Evolutionary conservation across 169 alveolate genomes (phyloP).

Genomic region (Plasmodium malariae): DNA sequence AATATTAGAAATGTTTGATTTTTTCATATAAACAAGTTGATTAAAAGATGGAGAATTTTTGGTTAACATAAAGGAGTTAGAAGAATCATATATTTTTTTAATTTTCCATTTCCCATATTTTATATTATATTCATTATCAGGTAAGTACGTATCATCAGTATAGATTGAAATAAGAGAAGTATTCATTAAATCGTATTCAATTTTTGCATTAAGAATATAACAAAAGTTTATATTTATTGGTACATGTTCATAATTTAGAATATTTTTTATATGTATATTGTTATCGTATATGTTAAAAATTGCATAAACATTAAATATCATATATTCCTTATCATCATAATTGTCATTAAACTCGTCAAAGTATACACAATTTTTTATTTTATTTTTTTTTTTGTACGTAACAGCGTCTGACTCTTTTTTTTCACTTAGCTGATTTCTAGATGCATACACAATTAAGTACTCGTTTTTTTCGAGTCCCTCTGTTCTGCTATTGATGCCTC

Average conservation of each 20-base stretch:
- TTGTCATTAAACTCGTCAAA: slow-evolving; percentile 1
- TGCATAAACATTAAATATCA: slow-evolving; percentile 45
- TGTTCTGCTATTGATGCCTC: slow-evolving; percentile 7
- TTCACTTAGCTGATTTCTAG: not conserved
- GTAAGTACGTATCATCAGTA: slow-evolving; percentile 65
- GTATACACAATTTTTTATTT: slow-evolving; percentile 19
- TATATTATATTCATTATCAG: slow-evolving; percentile 47
- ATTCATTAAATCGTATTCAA: slow-evolving; percentile 28
- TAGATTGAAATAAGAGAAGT: slow-evolving; percentile 70
- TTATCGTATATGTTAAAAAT: slow-evolving; percentile 57
- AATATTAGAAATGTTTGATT: not conserved
- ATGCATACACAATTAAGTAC: slow-evolving; percentile 70
- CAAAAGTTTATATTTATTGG: slow-evolving; percentile 47
- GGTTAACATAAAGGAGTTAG: not conserved
- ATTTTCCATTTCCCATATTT: slow-evolving; percentile 74
- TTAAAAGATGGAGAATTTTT: not conserved
- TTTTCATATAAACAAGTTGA: not conserved
- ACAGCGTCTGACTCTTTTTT: not conserved
- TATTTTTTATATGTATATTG: slow-evolving; percentile 63
- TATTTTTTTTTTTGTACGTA: not conserved
- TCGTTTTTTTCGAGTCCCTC: no score
- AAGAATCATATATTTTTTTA: slow-evolving; percentile 9
- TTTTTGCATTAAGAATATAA: slow-evolving; percentile 50
- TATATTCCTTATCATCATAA: not conserved
- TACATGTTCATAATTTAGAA: slow-evolving; percentile 45